Evolutionary conservation across 805 yeast genomes (phyloP), one percentile per base, ranked within the genome.

Genomic region (Pichia kluyveri): DNA sequence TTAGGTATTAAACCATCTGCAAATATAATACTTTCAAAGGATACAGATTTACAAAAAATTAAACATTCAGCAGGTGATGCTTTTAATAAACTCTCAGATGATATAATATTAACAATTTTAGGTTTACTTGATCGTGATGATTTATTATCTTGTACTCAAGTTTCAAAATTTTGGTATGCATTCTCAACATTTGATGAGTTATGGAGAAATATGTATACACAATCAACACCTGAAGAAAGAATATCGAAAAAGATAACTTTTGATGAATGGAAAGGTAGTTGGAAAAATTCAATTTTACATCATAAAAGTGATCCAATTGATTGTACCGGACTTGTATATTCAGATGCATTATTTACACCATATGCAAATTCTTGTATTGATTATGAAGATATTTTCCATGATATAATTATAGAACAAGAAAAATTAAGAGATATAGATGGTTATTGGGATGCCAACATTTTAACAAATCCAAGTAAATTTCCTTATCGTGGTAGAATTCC

Each of bases 301-400:
- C 51, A 72, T 8, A 57, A 65, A 5, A 57, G 52, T 8, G 47
- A 65, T 12, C 61, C 61, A 30, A 54, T 81, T 8, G 72, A 73
- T 49, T 63, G 80, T 26, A 67, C 74, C 51, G 44, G 39, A 3
- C 56, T 79, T 32, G 56, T 88, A 4, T 86, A 83, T 60, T 84
- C 95, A 0, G 96, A 89, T 59, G 55, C 77, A n/a, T 63, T 90
- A 14, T 89, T 82, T 61, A 71, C 93, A 44, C 96, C 96, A 3
- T 88, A 76, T 57, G 93, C 86, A 58, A 82, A 93, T 53, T 73
- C 95, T 0, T 84, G 82, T 53, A 70, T 86, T 18, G 73, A 84
- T 58, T 86, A 85, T 61, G 54, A 60, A 5, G 59, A 63, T 27
- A 57, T 78, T 5, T 77, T 84, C 54, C 60, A 65, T 28, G 70